Evolutionary conservation across 2,329 filamentous ascomycete genomes (phyloP).

Genomic region (Stylonectria norvegica): DNA sequence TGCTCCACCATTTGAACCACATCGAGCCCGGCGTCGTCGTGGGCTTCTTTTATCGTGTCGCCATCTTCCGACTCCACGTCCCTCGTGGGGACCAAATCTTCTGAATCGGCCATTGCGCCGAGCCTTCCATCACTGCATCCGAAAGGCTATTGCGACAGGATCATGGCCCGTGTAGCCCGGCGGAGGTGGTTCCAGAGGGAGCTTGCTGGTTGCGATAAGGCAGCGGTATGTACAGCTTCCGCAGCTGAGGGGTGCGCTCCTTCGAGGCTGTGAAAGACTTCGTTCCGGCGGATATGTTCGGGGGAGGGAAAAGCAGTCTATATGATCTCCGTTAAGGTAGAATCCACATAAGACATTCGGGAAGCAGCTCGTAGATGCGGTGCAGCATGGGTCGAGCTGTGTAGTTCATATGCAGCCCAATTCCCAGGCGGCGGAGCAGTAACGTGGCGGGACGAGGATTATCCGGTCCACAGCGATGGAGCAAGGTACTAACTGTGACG

Average conservation of each 20-base stretch:
- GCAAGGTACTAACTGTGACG: no score
- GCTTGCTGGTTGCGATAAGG: slow-evolving; percentile 19
- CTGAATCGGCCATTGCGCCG: slow-evolving; percentile 47
- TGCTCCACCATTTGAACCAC: slow-evolving; percentile 17
- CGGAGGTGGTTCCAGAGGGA: slow-evolving; percentile 12
- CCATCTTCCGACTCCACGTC: slow-evolving; percentile 41
- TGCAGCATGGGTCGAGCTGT: slow-evolving; percentile 25
- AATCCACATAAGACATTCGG: slow-evolving; percentile 1
- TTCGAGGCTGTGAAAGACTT: slow-evolving; percentile 15
- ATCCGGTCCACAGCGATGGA: slow-evolving; percentile 17
- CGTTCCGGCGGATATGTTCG: slow-evolving; percentile 1
- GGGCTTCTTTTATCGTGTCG: slow-evolving; percentile 33
- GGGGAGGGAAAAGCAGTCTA: background rate
- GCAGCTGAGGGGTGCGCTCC: slow-evolving; percentile 21
- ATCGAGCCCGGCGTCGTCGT: slow-evolving; percentile 11
- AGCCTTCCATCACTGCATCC: slow-evolving; percentile 38
- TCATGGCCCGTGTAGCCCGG: slow-evolving; percentile 20
- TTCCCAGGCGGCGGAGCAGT: slow-evolving; percentile 18
- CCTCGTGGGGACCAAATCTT: slow-evolving; percentile 42
- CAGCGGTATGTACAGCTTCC: slow-evolving; percentile 12
- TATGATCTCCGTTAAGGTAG: background rate
- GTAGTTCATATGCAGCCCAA: slow-evolving; percentile 23
- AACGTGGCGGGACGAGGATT: slow-evolving; percentile 27
- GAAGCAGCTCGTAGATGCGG: slow-evolving; percentile 10
- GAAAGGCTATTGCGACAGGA: slow-evolving; percentile 24